Evolutionary conservation across 1,139 yeast genomes (phyloP).

Genomic region (Yamadazyma trypodendri): DNA sequence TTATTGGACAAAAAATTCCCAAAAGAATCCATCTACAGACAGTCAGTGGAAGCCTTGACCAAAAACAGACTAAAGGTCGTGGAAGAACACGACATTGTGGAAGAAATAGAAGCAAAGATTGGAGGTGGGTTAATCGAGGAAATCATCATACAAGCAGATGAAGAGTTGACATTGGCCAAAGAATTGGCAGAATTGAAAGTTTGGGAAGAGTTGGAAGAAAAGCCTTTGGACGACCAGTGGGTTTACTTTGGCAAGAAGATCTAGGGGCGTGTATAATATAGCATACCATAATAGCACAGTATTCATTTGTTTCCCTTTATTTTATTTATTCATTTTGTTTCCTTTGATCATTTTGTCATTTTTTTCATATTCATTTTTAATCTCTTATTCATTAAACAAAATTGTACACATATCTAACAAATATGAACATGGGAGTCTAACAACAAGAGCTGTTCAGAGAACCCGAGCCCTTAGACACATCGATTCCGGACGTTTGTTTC

Average conservation of each 20-base stretch:
- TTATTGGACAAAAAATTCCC: constrained; percentile 65
- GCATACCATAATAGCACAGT: background rate
- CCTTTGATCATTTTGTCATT: no score
- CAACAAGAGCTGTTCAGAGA: constrained; percentile 42
- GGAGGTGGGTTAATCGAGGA: constrained; percentile 88
- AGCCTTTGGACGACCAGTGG: constrained; percentile 75
- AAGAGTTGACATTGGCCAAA: constrained; percentile 68
- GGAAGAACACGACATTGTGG: constrained; percentile 59
- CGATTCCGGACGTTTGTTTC: constrained; percentile 34
- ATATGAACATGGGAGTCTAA: constrained; percentile 15
- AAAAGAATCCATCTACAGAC: constrained; percentile 67
- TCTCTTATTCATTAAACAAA: constrained; percentile 1
- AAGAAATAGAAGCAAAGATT: constrained; percentile 68
- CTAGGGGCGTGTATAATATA: constrained; percentile 16
- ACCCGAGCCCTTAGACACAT: constrained; percentile 39
- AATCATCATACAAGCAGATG: constrained; percentile 77
- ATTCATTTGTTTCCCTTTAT: no score
- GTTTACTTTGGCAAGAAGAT: constrained; percentile 63
- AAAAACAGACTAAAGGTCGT: constrained; percentile 68
- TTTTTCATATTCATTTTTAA: no score
- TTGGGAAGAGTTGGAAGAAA: constrained; percentile 68
- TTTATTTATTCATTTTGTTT: no score
- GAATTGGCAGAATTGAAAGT: constrained; percentile 66
- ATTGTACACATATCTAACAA: constrained; percentile 1
- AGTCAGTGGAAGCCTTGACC: constrained; percentile 73